A percentile compares a stretch with the other conserved stretches of the same genome.
Conservation (phyloP, 129 eudicot species). For the Silybum marianum region DNA sequence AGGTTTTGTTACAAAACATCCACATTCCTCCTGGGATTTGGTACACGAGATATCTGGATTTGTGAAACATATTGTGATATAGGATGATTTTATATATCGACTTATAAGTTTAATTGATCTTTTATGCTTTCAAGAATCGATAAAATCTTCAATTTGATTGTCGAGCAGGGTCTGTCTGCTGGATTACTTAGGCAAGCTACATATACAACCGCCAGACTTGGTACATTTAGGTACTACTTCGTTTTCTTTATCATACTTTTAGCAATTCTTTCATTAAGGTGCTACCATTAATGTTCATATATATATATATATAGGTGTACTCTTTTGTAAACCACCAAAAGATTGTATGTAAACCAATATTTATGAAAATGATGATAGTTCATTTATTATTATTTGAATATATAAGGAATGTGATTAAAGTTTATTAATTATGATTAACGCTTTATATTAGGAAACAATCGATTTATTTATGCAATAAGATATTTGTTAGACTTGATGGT, state of each 20-base stretch:
- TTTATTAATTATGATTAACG: too few species aligned
- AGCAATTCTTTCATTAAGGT: background rate
- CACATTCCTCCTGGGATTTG: background rate
- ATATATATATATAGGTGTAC: too few species aligned
- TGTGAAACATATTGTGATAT: constrained; percentile 6
- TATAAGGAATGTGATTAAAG: too few species aligned
- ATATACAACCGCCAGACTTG: constrained; percentile 91
- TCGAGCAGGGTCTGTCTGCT: constrained; percentile 84
- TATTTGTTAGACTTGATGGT: too few species aligned
- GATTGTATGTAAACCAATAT: too few species aligned
- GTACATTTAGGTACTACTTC: constrained; percentile 59
- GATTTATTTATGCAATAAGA: too few species aligned
- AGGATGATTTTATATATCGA: background rate
- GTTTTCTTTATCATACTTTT: background rate
- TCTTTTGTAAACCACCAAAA: too few species aligned
- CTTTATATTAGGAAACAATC: too few species aligned
- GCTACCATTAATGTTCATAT: background rate
- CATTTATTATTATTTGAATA: too few species aligned
- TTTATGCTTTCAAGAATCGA: background rate
- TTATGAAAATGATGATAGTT: too few species aligned
- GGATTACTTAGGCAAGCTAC: constrained; percentile 98
- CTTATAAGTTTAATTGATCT: background rate
- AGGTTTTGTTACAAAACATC: background rate
- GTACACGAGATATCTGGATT: background rate
- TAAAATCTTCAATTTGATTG: background rate